Conservation (phyloP, 106 monocot genomes). For the Iris macrosiphon region DNA sequence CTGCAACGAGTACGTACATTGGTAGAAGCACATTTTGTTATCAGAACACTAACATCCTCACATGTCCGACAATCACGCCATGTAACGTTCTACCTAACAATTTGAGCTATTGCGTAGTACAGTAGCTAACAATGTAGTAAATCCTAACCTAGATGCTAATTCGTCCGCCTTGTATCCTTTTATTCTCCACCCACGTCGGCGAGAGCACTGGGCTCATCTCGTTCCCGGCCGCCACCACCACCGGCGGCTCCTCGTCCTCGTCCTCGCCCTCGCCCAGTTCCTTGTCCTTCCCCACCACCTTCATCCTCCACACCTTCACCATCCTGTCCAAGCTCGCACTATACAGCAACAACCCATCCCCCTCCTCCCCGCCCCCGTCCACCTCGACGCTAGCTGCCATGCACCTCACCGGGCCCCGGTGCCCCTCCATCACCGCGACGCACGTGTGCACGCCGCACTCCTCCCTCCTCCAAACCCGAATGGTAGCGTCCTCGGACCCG, state of each 20-base stretch:
- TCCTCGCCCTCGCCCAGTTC: background rate
- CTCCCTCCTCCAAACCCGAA: slow-evolving; percentile 73
- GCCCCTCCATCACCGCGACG: slow-evolving; percentile 45
- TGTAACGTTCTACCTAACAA: too few relatives aligned
- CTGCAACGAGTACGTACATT: too few relatives aligned
- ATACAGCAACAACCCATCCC: slow-evolving; percentile 28
- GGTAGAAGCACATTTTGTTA: too few relatives aligned
- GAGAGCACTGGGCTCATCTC: slow-evolving; percentile 33
- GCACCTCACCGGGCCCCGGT: slow-evolving; percentile 44
- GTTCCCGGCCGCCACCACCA: slow-evolving; percentile 6
- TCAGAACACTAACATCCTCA: too few relatives aligned
- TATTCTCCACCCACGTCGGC: slow-evolving; percentile 24
- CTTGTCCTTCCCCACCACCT: slow-evolving; percentile 18
- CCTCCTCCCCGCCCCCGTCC: slow-evolving; percentile 18
- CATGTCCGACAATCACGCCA: too few relatives aligned
- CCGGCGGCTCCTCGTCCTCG: too few relatives aligned
- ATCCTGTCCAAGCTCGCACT: slow-evolving; percentile 34
- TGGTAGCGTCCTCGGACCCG: slow-evolving; percentile 63
- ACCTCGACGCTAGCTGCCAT: slow-evolving; percentile 28
- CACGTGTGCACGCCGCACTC: slow-evolving; percentile 24
- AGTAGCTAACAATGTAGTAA: too few relatives aligned
- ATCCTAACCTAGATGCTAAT: too few relatives aligned
- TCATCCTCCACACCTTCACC: slow-evolving; percentile 50
- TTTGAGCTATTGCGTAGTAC: too few relatives aligned
- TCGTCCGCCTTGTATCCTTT: slow-evolving; percentile 12